Evolutionary conservation across 192 early-diverging fungal species (phyloP).

Genomic region (Neocallimastix lanati): DNA sequence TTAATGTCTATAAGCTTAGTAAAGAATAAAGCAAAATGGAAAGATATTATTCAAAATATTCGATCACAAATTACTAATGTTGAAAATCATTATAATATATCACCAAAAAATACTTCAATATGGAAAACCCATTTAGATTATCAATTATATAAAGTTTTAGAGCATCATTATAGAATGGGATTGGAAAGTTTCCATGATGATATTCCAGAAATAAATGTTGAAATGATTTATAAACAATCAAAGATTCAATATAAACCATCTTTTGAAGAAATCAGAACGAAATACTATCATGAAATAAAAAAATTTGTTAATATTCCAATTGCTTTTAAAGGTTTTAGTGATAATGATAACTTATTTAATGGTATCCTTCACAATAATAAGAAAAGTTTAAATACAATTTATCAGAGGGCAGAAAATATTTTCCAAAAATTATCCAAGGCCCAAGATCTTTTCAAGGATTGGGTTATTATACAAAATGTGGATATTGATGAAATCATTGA

Average conservation of each 20-base stretch:
- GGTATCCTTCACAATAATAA: slow-evolving; percentile 24
- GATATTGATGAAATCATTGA: slow-evolving; percentile 26
- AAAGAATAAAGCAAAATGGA: slow-evolving; percentile 29
- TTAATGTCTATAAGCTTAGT: slow-evolving; percentile 23
- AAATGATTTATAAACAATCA: slow-evolving; percentile 30
- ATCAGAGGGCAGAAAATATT: slow-evolving; percentile 24
- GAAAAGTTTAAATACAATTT: slow-evolving; percentile 18
- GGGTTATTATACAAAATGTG: slow-evolving; percentile 30
- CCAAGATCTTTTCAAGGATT: slow-evolving; percentile 31
- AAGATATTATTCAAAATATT: slow-evolving; percentile 23
- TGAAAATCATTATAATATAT: slow-evolving; percentile 11
- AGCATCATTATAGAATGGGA: slow-evolving; percentile 26
- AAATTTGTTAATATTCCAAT: slow-evolving; percentile 35
- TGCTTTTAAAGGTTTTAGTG: slow-evolving; percentile 17
- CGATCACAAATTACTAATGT: slow-evolving; percentile 9
- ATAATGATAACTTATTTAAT: slow-evolving; percentile 19
- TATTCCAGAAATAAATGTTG: slow-evolving; percentile 34
- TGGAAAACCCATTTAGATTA: slow-evolving; percentile 37
- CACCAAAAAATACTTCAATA: slow-evolving; percentile 13
- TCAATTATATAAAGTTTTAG: slow-evolving; percentile 37
- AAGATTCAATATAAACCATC: slow-evolving; percentile 29
- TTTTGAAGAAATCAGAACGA: slow-evolving; percentile 39
- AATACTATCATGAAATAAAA: slow-evolving; percentile 44
- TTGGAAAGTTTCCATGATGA: slow-evolving; percentile 21
- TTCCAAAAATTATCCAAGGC: slow-evolving; percentile 25